phyloP scores from a whole-genome alignment of 2,329 filamentous ascomycete species.

The Aspergillus jensenii region DNA sequence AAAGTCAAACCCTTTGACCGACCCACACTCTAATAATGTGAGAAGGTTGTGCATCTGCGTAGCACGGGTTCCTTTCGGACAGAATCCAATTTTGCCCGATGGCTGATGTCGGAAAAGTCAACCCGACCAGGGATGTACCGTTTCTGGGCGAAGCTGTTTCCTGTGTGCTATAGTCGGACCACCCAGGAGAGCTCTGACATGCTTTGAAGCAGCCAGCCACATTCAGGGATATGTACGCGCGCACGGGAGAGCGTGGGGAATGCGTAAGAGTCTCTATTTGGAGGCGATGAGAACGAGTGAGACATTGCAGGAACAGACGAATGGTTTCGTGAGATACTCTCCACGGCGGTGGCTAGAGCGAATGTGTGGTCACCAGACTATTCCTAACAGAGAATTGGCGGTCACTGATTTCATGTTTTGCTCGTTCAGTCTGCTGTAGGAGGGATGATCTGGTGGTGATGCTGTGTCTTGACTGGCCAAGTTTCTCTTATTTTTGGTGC shows the following conservation, averaged over 20 bases:
- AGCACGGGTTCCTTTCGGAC: constrained; percentile 30
- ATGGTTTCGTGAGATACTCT: constrained; percentile 4
- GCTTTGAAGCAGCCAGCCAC: constrained; percentile 16
- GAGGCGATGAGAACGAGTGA: constrained; percentile 2
- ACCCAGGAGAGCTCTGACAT: constrained; percentile 29
- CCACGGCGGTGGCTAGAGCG: neutral
- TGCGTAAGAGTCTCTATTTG: constrained; percentile 1
- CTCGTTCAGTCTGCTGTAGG: constrained; percentile 3
- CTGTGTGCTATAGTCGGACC: constrained; percentile 32
- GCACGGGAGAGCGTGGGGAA: neutral
- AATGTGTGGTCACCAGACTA: neutral
- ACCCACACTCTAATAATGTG: constrained; percentile 11
- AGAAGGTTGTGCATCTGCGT: constrained; percentile 30
- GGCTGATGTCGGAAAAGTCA: constrained; percentile 29
- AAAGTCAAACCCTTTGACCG: neutral
- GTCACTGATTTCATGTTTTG: constrained; percentile 8
- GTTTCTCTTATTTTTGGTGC: constrained; percentile 18
- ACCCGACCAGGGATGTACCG: constrained; percentile 22
- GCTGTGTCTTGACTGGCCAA: constrained; percentile 15
- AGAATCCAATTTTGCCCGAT: constrained; percentile 31
- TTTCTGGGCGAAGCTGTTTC: constrained; percentile 36
- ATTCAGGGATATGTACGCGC: too few species aligned
- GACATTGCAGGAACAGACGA: constrained; percentile 10
- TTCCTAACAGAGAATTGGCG: constrained; percentile 10
- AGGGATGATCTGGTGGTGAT: constrained; percentile 9